Evolutionary conservation across 148 eudicot species (phyloP).

Genomic region (Nepenthes mirabilis): DNA sequence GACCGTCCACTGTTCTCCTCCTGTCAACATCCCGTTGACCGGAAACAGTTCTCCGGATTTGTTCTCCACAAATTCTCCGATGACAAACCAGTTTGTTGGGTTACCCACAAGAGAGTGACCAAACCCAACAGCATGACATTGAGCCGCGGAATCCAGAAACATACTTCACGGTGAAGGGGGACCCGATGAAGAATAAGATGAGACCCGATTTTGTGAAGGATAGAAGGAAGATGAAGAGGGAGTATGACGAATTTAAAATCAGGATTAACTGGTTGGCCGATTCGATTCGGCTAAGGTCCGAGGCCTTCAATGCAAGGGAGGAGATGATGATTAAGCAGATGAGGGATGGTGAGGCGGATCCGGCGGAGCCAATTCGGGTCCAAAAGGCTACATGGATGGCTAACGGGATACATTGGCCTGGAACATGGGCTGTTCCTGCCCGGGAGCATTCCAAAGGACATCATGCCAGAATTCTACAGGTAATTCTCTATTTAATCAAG

Average conservation of each 20-base stretch:
- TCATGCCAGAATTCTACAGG: constrained; percentile 82
- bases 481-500: background rate
- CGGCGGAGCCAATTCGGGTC: constrained; percentile 47
- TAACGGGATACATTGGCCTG: constrained; percentile 90
- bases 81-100: too few relatives aligned
- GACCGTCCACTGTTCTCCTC: too few relatives aligned
- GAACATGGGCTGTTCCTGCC: constrained; percentile 43
- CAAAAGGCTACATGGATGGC: constrained; percentile 92
- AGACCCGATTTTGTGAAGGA: constrained; percentile 78
- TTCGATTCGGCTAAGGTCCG: constrained; percentile 77
- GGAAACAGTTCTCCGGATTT: too few relatives aligned
- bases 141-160: constrained; percentile 84
- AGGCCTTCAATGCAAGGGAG: constrained; percentile 89
- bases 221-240: constrained; percentile 75
- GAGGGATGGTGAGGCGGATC: constrained; percentile 54
- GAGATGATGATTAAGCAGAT: constrained; percentile 71
- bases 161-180: constrained; percentile 60
- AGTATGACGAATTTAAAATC: constrained; percentile 84
- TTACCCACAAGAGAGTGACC: too few relatives aligned
- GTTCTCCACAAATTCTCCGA: too few relatives aligned
- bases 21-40: too few relatives aligned
- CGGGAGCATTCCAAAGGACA: constrained; percentile 75
- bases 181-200: constrained; percentile 72
- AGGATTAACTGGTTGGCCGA: constrained; percentile 76
- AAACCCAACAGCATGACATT: constrained; percentile 78